phyloP scores from a whole-genome alignment of 192 early-diverging fungal species.

The Podila minutissima region DNA sequence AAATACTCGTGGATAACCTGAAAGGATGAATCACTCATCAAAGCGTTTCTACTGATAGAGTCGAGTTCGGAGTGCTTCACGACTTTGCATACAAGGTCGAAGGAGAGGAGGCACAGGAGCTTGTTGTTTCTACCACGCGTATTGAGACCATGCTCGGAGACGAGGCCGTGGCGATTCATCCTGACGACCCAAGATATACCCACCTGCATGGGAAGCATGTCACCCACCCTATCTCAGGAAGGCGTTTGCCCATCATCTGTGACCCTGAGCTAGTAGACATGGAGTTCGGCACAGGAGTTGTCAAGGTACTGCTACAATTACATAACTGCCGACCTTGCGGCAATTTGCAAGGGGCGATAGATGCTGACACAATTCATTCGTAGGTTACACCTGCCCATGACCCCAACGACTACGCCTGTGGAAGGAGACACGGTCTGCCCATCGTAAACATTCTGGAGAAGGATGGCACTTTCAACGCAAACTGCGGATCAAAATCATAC shows the following conservation, averaged over 20 bases:
- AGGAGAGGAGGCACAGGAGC: conserved; percentile 64
- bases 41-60: conserved; percentile 61
- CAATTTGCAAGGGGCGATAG: not conserved
- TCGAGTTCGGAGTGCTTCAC: conserved; percentile 95
- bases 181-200: conserved; percentile 86
- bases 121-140: conserved; percentile 96
- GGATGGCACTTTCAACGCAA: conserved; percentile 82
- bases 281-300: conserved; percentile 94
- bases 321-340: not conserved
- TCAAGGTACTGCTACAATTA: conserved; percentile 72
- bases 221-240: conserved; percentile 84
- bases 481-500: conserved; percentile 67
- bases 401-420: conserved; percentile 89
- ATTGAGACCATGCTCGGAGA: conserved; percentile 99
- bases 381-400: conserved; percentile 97
- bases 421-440: conserved; percentile 81
- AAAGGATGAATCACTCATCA: not conserved
- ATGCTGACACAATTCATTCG: not conserved
- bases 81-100: conserved; percentile 89
- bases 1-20: not conserved
- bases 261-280: conserved; percentile 88
- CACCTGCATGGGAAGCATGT: conserved; percentile 70
- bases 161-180: conserved; percentile 93
- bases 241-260: conserved; percentile 84
- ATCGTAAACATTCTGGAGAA: conserved; percentile 89